Percentiles rank a stretch among this genome's conserved stretches.
These are phyloP conservation scores for Fusarium sp. DNA, from an alignment of 2,329 filamentous ascomycete species.

Conservation along the genomic window DNA sequence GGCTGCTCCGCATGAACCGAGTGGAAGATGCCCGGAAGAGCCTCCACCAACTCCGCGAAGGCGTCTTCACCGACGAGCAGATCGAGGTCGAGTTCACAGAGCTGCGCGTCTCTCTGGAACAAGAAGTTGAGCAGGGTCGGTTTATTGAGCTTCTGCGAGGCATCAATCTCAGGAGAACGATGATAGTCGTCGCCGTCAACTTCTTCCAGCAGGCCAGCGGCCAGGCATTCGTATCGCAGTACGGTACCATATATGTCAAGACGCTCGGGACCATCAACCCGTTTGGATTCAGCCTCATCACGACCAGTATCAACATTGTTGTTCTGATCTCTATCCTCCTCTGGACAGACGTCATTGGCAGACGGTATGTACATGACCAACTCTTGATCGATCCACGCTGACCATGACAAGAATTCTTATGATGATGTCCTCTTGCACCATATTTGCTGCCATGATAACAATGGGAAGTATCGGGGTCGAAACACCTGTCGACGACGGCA, in stretches of 20 bases:
- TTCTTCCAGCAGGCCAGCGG: slow-evolving; percentile 36
- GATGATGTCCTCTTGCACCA: slow-evolving; percentile 31
- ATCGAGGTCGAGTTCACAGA: slow-evolving; percentile 31
- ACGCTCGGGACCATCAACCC: slow-evolving; percentile 40
- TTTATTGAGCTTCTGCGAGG: slow-evolving; percentile 25
- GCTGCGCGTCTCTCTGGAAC: slow-evolving; percentile 16
- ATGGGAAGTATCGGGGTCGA: slow-evolving; percentile 41
- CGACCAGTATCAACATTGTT: slow-evolving; percentile 28
- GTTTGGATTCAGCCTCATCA: slow-evolving; percentile 41
- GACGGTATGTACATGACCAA: slow-evolving; percentile 1
- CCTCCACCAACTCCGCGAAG: slow-evolving; percentile 20
- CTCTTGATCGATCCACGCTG: not conserved
- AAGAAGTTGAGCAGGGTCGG: slow-evolving; percentile 29
- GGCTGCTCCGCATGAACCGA: slow-evolving; percentile 36
- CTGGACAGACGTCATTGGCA: slow-evolving; percentile 18
- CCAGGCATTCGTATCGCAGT: slow-evolving; percentile 34
- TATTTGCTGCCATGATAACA: slow-evolving; percentile 34
- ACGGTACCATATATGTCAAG: slow-evolving; percentile 39
- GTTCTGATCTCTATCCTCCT: not conserved
- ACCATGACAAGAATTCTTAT: not conserved
- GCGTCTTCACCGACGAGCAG: slow-evolving; percentile 27
- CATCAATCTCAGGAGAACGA: slow-evolving; percentile 24
- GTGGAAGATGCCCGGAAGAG: slow-evolving; percentile 25
- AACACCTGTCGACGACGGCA: slow-evolving; percentile 9
- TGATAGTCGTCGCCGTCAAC: slow-evolving; percentile 25